These are phyloP conservation scores for Neopestalotiopsis clavispora DNA, from an alignment of 2,329 filamentous ascomycete species.

Conservation along the genomic window DNA sequence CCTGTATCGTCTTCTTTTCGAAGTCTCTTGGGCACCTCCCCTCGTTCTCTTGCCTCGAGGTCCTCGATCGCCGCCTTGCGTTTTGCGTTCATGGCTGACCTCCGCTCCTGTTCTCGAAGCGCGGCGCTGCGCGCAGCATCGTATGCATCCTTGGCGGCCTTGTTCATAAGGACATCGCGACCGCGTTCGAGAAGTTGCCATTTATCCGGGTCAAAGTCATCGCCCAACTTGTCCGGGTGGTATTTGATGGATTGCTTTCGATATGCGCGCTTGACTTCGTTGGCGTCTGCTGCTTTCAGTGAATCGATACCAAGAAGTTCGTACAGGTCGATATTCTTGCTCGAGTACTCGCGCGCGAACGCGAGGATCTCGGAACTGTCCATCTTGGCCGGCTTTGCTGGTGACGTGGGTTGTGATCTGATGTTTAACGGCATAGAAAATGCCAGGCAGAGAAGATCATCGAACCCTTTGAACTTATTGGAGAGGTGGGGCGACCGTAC, in stretches of 20 bases:
- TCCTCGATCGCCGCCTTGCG: constrained; percentile 83
- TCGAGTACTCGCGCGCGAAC: constrained; percentile 63
- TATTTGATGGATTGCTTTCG: constrained; percentile 85
- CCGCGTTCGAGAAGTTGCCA: constrained; percentile 88
- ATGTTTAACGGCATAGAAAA: background rate
- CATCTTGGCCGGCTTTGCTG: constrained; percentile 16
- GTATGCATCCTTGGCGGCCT: constrained; percentile 75
- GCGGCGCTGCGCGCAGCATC: constrained; percentile 76
- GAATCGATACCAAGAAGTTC: constrained; percentile 72
- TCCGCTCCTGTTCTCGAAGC: constrained; percentile 71
- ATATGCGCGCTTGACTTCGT: constrained; percentile 84
- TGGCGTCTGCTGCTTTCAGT: constrained; percentile 58
- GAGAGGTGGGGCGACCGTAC: background rate
- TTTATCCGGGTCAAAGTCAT: constrained; percentile 74
- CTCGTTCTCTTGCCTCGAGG: constrained; percentile 77
- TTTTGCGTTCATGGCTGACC: constrained; percentile 74
- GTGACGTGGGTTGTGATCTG: background rate
- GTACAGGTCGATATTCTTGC: constrained; percentile 76
- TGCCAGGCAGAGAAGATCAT: background rate
- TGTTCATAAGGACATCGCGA: constrained; percentile 80
- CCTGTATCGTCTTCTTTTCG: constrained; percentile 22
- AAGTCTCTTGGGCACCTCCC: constrained; percentile 38
- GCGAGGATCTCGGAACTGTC: constrained; percentile 53
- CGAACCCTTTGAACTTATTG: background rate
- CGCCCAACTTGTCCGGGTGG: constrained; percentile 79